Base-by-base conservation (phyloP, 2,329 filamentous ascomycete genomes). In the Colletotrichum sp. region DNA sequence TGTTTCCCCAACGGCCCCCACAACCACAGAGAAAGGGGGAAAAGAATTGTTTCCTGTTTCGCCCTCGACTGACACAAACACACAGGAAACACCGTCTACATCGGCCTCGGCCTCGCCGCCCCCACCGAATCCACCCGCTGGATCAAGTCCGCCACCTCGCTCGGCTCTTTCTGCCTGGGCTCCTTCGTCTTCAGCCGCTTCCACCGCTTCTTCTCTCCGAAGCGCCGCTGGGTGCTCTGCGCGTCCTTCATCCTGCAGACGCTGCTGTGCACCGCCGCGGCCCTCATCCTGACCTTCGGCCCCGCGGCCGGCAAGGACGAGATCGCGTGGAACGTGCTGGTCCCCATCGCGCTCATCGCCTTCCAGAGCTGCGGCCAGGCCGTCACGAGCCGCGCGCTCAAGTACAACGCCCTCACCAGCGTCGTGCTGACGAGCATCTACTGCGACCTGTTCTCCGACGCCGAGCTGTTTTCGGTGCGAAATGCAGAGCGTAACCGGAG, bases 371-470 rank as follows among this genome's bases (percentile, higher is more conserved):
- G 93, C 71, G 95, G 94, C 0, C 94, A 96, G 82, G 94, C 94
- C 2, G 92, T 96, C n/a, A 91, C 91, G 0, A 95, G 93, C 79
- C 86, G 94, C 5, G 92, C 93, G 0, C 84, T 96, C 75, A 90
- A 92, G 79, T 93, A 93, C 81, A 92, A 92, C 74, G 91, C 92
- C 3, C 85, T 96, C 25, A 96, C 94, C 0, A 95, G 93, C 77
- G 94, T 96, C 19, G 95, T 96, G 5, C 84, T 97, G 75, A 96
- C 95, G 2, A 95, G 93, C 81, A 92, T 95, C 77, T 96, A 96
- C 85, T 96, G 94, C 81, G 95, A 96, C 82, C 81, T 96, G 25
- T 95, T 95, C 79, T 94, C 92, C 2, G 94, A 95, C 72, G 84
- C 85, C 36, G 83, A 87, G 28, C 79, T 91, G 5, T 88, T 91